These are phyloP conservation scores for Clitopilus passeckerianus DNA, from an alignment of 768 basidiomycete genomes.

Conservation along the genomic window DNA sequence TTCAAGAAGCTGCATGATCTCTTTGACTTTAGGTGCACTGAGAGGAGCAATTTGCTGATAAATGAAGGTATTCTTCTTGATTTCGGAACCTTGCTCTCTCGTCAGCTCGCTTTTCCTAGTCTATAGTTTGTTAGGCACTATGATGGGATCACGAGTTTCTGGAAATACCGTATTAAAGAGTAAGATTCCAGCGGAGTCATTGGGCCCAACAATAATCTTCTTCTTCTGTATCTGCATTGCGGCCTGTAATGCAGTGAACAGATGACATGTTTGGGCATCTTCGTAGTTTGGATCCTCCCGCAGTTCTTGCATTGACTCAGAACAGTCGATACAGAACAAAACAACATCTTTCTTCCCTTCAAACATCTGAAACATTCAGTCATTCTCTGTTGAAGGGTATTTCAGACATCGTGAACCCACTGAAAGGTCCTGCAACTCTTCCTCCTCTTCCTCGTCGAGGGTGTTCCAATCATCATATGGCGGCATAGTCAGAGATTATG, in stretches of 20 bases:
- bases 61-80: slow-evolving; percentile 66
- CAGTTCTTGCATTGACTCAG: slow-evolving; percentile 79
- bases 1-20: slow-evolving; percentile 72
- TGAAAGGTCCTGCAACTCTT: slow-evolving; percentile 69
- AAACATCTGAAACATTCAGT: slow-evolving; percentile 39
- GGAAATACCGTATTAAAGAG: slow-evolving; percentile 85
- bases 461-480: slow-evolving; percentile 80
- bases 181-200: slow-evolving; percentile 85
- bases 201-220: slow-evolving; percentile 86
- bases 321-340: slow-evolving; percentile 95
- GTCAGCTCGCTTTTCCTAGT: slow-evolving; percentile 35
- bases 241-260: slow-evolving; percentile 75
- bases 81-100: slow-evolving; percentile 42
- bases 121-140: slow-evolving; percentile 20
- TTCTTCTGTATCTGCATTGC: slow-evolving; percentile 86
- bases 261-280: slow-evolving; percentile 65
- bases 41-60: slow-evolving; percentile 76
- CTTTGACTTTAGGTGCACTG: slow-evolving; percentile 77
- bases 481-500: slow-evolving; percentile 36
- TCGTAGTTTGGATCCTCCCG: slow-evolving; percentile 62
- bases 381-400: neutral
- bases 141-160: neutral
- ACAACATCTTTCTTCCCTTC: slow-evolving; percentile 83
- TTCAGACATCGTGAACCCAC: slow-evolving; percentile 27
- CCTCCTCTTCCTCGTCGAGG: slow-evolving; percentile 77